Conservation (phyloP, 371 early-diverging fungal species). For the Actinomucor elegans region DNA sequence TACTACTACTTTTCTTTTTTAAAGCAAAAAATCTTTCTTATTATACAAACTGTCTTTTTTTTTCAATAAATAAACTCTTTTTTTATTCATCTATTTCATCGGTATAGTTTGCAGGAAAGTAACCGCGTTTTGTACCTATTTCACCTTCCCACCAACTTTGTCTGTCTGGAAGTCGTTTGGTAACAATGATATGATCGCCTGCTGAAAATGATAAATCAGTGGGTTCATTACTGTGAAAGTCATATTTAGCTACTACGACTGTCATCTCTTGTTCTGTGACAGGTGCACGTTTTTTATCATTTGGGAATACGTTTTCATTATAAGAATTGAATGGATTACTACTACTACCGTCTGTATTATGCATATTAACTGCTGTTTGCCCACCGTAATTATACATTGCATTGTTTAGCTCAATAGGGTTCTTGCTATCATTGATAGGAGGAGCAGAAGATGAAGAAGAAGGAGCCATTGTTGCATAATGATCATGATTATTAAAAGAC, state of each 20-base stretch:
- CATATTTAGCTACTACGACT: slow-evolving; percentile 69
- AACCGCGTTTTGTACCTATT: slow-evolving; percentile 59
- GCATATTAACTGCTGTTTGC: background rate
- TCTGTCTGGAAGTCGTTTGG: slow-evolving; percentile 53
- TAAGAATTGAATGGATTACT: background rate
- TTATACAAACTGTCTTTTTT: background rate
- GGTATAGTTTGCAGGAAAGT: slow-evolving; percentile 45
- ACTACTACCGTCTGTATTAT: background rate
- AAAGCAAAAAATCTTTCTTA: background rate
- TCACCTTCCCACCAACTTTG: slow-evolving; percentile 84
- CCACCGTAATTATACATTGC: background rate
- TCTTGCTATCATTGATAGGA: background rate
- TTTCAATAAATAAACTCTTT: background rate
- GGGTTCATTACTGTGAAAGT: slow-evolving; percentile 63
- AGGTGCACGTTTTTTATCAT: background rate
- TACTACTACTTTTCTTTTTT: background rate
- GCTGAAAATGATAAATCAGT: slow-evolving; percentile 72
- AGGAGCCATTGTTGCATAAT: background rate
- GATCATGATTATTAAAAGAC: background rate
- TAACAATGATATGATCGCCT: slow-evolving; percentile 76
- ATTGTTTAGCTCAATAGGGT: background rate
- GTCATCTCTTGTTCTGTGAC: background rate
- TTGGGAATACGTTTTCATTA: background rate
- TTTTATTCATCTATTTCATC: slow-evolving; percentile 13
- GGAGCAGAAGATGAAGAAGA: background rate